Percentiles rank a stretch among this genome's conserved stretches.
These are phyloP conservation scores for Euphrasia confusa DNA, from an alignment of 257 asterid species.

Conservation along the genomic window DNA sequence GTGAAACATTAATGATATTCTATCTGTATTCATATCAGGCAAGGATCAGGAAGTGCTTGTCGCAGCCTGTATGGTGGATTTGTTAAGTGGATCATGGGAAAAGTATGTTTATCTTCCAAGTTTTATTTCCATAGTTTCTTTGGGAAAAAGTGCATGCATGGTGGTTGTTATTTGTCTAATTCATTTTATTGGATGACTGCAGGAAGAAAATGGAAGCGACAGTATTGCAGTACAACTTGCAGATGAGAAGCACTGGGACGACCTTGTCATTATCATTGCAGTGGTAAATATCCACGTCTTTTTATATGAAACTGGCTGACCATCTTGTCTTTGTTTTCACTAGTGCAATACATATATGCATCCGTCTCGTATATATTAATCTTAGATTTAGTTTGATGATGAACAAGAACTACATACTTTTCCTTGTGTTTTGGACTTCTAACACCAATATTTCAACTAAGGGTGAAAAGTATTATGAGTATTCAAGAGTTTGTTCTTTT, in stretches of 20 bases:
- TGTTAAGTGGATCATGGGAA: slow-evolving; percentile 99
- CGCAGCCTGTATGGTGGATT: slow-evolving; percentile 97
- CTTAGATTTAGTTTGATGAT: slow-evolving; percentile 6
- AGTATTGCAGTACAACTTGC: slow-evolving; percentile 89
- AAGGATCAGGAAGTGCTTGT: slow-evolving; percentile 95
- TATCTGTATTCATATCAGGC: slow-evolving; percentile 26
- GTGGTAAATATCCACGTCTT: slow-evolving; percentile 39
- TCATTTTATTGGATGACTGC: slow-evolving; percentile 24
- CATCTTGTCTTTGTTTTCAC: slow-evolving; percentile 14
- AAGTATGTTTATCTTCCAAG: slow-evolving; percentile 39
- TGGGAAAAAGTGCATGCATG: slow-evolving; percentile 21
- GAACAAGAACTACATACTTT: background rate
- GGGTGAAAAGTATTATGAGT: slow-evolving; percentile 1
- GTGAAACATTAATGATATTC: slow-evolving; percentile 14
- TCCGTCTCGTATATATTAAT: background rate
- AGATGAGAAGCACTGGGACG: slow-evolving; percentile 92
- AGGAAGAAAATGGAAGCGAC: slow-evolving; percentile 89
- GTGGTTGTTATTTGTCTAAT: slow-evolving; percentile 21
- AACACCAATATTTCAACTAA: slow-evolving; percentile 3
- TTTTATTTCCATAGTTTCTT: slow-evolving; percentile 8
- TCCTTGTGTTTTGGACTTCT: slow-evolving; percentile 10
- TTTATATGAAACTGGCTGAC: background rate
- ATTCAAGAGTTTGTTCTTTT: background rate
- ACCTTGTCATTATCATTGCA: slow-evolving; percentile 82
- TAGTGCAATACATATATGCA: background rate